phyloP scores from a whole-genome alignment of 306 rosid genomes.

The Morella rubra region DNA sequence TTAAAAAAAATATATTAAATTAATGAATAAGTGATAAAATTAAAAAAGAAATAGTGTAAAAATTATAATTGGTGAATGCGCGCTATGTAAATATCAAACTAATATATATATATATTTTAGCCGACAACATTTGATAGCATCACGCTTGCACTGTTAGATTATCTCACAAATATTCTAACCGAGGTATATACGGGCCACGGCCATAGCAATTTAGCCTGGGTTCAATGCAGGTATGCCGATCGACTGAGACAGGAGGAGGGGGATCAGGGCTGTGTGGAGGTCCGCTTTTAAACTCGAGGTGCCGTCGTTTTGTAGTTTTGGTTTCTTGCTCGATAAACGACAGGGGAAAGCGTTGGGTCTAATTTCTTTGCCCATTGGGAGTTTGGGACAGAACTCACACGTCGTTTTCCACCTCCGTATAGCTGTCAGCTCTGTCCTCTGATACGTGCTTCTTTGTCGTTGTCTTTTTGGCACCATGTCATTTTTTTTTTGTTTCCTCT shows the following conservation, averaged over 20 bases:
- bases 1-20: too few relatives aligned
- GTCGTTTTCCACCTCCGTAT: background rate
- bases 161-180: too few relatives aligned
- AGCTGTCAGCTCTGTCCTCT: background rate
- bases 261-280: too few relatives aligned
- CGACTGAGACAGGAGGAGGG: background rate
- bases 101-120: too few relatives aligned
- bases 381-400: background rate
- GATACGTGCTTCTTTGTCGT: background rate
- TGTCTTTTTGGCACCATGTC: background rate
- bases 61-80: too few relatives aligned
- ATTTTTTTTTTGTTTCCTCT: too few relatives aligned
- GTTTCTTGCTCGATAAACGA: background rate
- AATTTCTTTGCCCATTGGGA: background rate
- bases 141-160: too few relatives aligned
- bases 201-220: too few relatives aligned
- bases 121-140: too few relatives aligned
- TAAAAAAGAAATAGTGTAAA: too few relatives aligned
- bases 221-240: background rate
- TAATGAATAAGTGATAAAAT: too few relatives aligned
- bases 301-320: conserved; percentile 11
- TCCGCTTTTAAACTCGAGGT: background rate
- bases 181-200: background rate
- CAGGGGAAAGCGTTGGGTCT: background rate
- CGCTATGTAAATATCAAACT: too few relatives aligned